A percentile compares a stretch with the other conserved stretches of the same genome.
Evolutionary conservation across 129 eudicot species (phyloP).

Genomic region (Artemisia tridentata): DNA sequence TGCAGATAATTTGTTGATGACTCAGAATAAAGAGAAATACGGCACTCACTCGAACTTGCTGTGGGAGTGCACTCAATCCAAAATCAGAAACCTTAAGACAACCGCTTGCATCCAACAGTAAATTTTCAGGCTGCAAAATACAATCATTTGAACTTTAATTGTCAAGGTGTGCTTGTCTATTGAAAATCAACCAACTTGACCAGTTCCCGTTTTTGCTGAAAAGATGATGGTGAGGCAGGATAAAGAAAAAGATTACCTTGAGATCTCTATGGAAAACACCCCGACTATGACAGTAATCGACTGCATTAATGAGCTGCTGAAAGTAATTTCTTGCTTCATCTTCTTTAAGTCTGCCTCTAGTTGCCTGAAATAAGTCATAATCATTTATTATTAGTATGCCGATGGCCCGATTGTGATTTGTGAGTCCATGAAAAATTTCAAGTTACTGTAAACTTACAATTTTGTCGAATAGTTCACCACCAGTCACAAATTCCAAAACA

Average conservation of each 20-base stretch:
- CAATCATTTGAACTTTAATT: neutral
- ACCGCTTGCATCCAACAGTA: slow-evolving; percentile 73
- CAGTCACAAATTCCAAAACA: slow-evolving; percentile 88
- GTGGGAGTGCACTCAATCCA: slow-evolving; percentile 91
- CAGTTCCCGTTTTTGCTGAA: too few species aligned
- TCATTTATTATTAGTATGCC: slow-evolving; percentile 7
- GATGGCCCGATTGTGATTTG: neutral
- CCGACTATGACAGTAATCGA: slow-evolving; percentile 96
- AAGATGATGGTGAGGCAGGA: too few species aligned
- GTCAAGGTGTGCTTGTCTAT: neutral
- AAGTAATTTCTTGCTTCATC: slow-evolving; percentile 97
- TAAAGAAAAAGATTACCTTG: slow-evolving; percentile 46
- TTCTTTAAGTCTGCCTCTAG: slow-evolving; percentile 90
- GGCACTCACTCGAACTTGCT: slow-evolving; percentile 81
- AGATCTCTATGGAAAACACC: slow-evolving; percentile 98
- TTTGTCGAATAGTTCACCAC: slow-evolving; percentile 97
- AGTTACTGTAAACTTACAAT: slow-evolving; percentile 56
- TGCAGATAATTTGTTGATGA: too few species aligned
- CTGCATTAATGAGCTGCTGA: slow-evolving; percentile 97
- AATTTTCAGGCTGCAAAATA: slow-evolving; percentile 75
- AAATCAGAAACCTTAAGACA: slow-evolving; percentile 88
- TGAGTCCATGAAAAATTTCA: neutral
- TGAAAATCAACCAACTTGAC: neutral
- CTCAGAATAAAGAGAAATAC: neutral
- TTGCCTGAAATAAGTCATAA: slow-evolving; percentile 49